A percentile compares a stretch with the other conserved stretches of the same genome.
phyloP scores from a whole-genome alignment of 177 flowering plant genomes.

The Tripterygium wilfordii region DNA sequence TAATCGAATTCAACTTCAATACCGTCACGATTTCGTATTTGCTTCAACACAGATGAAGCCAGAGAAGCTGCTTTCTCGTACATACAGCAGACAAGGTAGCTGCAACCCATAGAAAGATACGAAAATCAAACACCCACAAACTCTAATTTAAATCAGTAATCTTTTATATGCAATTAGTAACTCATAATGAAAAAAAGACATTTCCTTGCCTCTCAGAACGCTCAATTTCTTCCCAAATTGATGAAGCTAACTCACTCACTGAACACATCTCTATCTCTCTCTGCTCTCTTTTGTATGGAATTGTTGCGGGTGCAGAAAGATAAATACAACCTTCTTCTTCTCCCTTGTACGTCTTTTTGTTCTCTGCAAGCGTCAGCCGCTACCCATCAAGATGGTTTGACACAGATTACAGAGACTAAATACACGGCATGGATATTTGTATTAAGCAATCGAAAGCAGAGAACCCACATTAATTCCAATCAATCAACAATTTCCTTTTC shows the following conservation, averaged over 20 bases:
- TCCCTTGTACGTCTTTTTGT: too few relatives aligned
- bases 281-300: too few relatives aligned
- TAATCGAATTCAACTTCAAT: background rate
- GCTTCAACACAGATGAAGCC: constrained; percentile 48
- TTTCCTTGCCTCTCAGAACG: background rate
- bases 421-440: too few relatives aligned
- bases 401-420: too few relatives aligned
- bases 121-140: background rate
- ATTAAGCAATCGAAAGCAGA: too few relatives aligned
- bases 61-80: constrained; percentile 58
- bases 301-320: too few relatives aligned
- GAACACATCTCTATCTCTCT: background rate
- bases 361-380: too few relatives aligned
- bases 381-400: too few relatives aligned
- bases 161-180: background rate
- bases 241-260: background rate
- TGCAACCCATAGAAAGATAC: constrained; percentile 14
- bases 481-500: too few relatives aligned
- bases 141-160: background rate
- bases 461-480: too few relatives aligned
- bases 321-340: too few relatives aligned
- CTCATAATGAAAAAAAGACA: background rate
- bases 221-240: constrained; percentile 2
- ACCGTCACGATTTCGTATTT: constrained; percentile 8
- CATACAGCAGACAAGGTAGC: constrained; percentile 78